Evolutionary conservation across 148 eudicot species (phyloP), one percentile per base, ranked within the genome.

Genomic region (Rhododendron williamsianum): DNA sequence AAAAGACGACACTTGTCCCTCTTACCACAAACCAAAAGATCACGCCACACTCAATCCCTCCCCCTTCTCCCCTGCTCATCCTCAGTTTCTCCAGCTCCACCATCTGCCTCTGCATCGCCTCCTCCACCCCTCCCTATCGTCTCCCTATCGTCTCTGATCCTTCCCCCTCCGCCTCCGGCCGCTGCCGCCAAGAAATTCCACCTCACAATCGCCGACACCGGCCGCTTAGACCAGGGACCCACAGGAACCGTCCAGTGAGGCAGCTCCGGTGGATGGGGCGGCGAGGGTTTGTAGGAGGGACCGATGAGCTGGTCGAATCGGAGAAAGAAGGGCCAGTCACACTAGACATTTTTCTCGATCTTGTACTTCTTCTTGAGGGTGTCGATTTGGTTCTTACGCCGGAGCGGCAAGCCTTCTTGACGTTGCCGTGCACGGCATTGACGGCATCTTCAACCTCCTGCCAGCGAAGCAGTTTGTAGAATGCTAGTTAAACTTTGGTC

Each of bases 311-410:
- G 73, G 81, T 95, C 92, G 33, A 95, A 92, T 36, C 86, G 86
- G 15, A 58, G 18, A 86, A 93, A 95, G 80, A 93, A 94, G 27
- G 93, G 89, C 98, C 98, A 95, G 36, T 90, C 69, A 82, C 94
- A 5, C 45, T 41, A 88, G 51, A 81, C 90, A 86, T 88, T 81
- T 79, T 91, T 92, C 89, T 94, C 97, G 90, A 90, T 81, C 92
- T 94, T 95, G 88, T 89, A 93, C 91, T 90, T 93, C 92, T 94
- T 95, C 87, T 95, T 95, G 2, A 93, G 46, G 16, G 98, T 95
- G 89, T 94, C 97, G 88, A 95, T 92, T 73, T 94, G 97, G 84
- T 95, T 95, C 85, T 94, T 95, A 87, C 73, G 85, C 91, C 94
- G 85, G 92, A 90, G 76, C 97, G 90, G 18, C 86, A 90, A 51